Evolutionary conservation across 2,329 filamentous ascomycete genomes (phyloP), one percentile per base, ranked within the genome.

Genomic region (Calonectria hongkongensis): DNA sequence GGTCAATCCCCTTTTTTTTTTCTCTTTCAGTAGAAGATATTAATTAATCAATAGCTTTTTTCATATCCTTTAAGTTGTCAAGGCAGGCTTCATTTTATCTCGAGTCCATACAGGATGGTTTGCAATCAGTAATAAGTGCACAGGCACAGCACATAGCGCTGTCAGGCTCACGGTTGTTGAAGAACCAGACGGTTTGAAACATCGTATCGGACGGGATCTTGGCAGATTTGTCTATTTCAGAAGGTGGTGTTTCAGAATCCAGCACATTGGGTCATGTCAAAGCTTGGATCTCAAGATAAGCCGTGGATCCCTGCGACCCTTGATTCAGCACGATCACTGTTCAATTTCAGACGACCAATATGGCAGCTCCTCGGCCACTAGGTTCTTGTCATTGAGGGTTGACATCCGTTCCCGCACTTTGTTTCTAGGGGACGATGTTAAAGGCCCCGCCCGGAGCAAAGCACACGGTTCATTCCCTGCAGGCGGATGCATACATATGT

Each of bases 401-500:
- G 54, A 60, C 54, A 21, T 27, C 10, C 21, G 25, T 36, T 41
- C 39, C 27, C 27, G 27, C 39, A 63, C 25, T n/a, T 4, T 21
- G 13, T 27, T 18, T 27, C 13, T 16, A 16, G 21, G 7, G 54
- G 45, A 45, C 18, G 21, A 43, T 63, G 36, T 33, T 12, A 36
- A 39, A 9, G 21, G 51, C 36, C 36, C 54, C 33, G 45, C 25
- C 39, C 48, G 56, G 47, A 41, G 25, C 25, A 68, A 48, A 60
- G n/a, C 45, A n/a, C n/a, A 47, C 18, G 27, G 41, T 33, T 45
- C 36, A 36, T 51, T 36, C 51, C 65, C 56, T 69, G 66, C 66
- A 69, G 36, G 45, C 43, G 33, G 16, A 21, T 27, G 27, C 60
- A 58, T 48, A 60, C 21, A 21, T 21, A 21, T 21, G 21, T 33